Base-by-base conservation (phyloP, 2,329 filamentous ascomycete genomes). In the Lecanicillium sp. region DNA sequence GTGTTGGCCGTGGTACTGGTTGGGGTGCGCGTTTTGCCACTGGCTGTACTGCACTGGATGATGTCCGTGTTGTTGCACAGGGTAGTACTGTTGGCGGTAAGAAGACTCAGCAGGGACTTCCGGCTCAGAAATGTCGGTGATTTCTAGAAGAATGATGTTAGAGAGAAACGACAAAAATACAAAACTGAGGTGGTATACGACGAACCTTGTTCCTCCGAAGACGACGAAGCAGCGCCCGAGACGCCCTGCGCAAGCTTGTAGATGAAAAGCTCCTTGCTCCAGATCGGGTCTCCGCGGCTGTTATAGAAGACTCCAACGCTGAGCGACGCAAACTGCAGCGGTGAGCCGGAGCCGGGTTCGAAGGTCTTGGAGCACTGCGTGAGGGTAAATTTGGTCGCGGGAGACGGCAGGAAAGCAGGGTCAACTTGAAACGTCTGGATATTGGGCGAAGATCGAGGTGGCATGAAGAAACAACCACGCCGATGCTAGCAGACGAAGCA, bases 231-330 rank as follows among this genome's bases (percentile, higher is more conserved):
- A 9, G 51, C 26, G 9, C 60, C 54, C 14, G 55, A 49, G 23
- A 61, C 56, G 12, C 63, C 36, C 5, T 59, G 61, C 7, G 61
- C 63, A 12, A 39, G 24, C 44, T 47, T 47, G 44, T 30, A 40
- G 20, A 68, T 49, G 23, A 76, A 69, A 17, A 74, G 48, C 57
- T 75, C 66, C 0, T 64, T 70, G 38, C 71, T 73, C 71, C 72
- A 77, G 32, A 77, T 50, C 4, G 66, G 57, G 27, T 58, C 60
- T 35, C 67, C 65, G 9, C 66, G 47, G 2, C 52, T 46, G 60
- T 77, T 71, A 58, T 72, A 74, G 45, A 75, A 77, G 1, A 67
- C 67, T 0, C 66, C 73, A 12, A 73, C 62, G 19, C 74, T 62
- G 39, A 77, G 63, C 66, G 67, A 74, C 14, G 68, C 72, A 5